Evolutionary conservation across 768 basidiomycete species (phyloP).

Genomic region (Amanita exitialis): DNA sequence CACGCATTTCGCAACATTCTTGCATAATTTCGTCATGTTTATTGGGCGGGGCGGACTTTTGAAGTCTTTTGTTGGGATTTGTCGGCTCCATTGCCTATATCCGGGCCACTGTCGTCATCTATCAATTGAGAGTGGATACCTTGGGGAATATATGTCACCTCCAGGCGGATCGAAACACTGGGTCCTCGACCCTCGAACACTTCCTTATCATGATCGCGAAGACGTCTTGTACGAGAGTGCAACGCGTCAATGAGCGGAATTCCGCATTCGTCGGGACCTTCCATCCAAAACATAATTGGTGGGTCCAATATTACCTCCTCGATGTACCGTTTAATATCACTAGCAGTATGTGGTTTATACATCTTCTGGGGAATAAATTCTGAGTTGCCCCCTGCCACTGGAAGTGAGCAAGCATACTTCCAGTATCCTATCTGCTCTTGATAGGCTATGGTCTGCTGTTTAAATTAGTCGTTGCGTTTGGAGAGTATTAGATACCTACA

Average conservation of each 20-base stretch:
- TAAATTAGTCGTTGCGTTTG: neutral
- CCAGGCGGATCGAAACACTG: slow-evolving; percentile 70
- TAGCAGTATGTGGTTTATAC: slow-evolving; percentile 71
- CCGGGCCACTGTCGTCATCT: slow-evolving; percentile 58
- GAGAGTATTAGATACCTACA: neutral
- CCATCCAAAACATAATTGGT: slow-evolving; percentile 54
- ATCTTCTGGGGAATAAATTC: slow-evolving; percentile 62
- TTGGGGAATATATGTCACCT: slow-evolving; percentile 30
- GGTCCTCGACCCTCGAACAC: slow-evolving; percentile 70
- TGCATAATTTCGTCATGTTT: slow-evolving; percentile 66
- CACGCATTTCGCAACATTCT: slow-evolving; percentile 72
- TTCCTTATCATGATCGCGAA: slow-evolving; percentile 47
- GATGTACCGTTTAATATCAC: slow-evolving; percentile 69
- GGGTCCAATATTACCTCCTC: slow-evolving; percentile 53
- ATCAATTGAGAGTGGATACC: slow-evolving; percentile 4
- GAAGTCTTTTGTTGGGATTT: slow-evolving; percentile 79
- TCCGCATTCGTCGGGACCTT: slow-evolving; percentile 46
- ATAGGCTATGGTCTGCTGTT: neutral
- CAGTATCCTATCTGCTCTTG: neutral
- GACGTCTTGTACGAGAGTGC: slow-evolving; percentile 43
- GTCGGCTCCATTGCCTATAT: slow-evolving; percentile 67
- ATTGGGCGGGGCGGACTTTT: slow-evolving; percentile 70
- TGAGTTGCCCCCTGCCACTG: neutral
- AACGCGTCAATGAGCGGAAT: slow-evolving; percentile 56
- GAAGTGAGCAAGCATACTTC: slow-evolving; percentile 3